Base-by-base conservation (phyloP, 2,329 filamentous ascomycete genomes). In the Sclerotinia nivalis region DNA sequence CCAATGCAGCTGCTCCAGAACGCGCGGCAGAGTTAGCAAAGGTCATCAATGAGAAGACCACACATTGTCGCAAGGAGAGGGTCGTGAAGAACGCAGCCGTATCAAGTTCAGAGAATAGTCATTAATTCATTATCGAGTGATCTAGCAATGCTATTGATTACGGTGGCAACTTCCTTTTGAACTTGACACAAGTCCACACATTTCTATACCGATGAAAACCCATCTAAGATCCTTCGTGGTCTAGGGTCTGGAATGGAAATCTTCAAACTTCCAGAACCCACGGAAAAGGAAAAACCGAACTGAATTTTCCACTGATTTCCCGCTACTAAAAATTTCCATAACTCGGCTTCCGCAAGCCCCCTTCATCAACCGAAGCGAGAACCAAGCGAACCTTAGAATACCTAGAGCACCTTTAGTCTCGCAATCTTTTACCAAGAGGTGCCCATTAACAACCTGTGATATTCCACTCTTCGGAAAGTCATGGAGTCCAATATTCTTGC, bases 351-450 rank as follows among this genome's bases (percentile, higher is more conserved):
- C 0, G 7, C 15, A 2, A 13, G 47, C 10, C 59, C 59, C 45
- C 60, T 62, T 62, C 60, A 62, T 50, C 60, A 37, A n/a, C 43
- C 43, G 45, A 50, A 62, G 60, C 60, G 43, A 62, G n/a, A 50
- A 49, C 13, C 31, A 47, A 37, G 31, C 60, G 9, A 62, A 12
- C 10, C 13, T 43, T 43, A 15, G 40, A 43, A 43, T 43, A 43
- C 3, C 40, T 22, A 37, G 2, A 56, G 10, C 54, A 45, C 8
- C 2, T n/a, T 25, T 49, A 37, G 20, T 50, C 2, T 62, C 43
- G 28, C 45, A 34, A 37, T n/a, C n/a, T 47, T n/a, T n/a, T 50
- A 37, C 49, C 28, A 37, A 45, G 45, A 37, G 31, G 18, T 12
- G 18, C 9, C 18, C 28, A 18, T 31, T 34, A 18, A n/a, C 31